Percentiles rank a stretch among this genome's conserved stretches.
Evolutionary conservation across 306 rosid genomes (phyloP).

Genomic region (Cucurbita moschata): DNA sequence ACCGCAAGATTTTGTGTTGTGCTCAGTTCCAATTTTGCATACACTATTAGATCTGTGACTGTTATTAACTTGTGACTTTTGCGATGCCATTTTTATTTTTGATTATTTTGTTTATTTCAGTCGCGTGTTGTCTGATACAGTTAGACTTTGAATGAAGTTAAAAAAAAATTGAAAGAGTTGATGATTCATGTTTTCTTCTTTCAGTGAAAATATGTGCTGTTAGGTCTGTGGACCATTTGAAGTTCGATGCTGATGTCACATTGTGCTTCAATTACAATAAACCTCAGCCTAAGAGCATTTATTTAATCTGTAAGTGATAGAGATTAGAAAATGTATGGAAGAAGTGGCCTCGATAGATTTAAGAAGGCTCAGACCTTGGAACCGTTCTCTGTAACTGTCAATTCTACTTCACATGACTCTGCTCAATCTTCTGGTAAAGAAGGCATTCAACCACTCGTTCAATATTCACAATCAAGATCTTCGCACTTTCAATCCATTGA

Average conservation of each 20-base stretch:
- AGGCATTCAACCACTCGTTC: slow-evolving; percentile 22
- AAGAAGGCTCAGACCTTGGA: slow-evolving; percentile 86
- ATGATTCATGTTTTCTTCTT: not conserved
- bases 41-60: not conserved
- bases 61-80: not conserved
- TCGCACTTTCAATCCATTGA: slow-evolving; percentile 14
- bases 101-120: not conserved
- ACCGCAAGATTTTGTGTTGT: not conserved
- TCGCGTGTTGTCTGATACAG: not conserved
- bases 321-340: slow-evolving; percentile 69
- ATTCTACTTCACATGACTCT: slow-evolving; percentile 29
- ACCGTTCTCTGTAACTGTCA: slow-evolving; percentile 53
- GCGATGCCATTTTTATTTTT: not conserved
- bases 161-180: not conserved
- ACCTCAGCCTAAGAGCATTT: not conserved
- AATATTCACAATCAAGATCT: slow-evolving; percentile 19
- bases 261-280: not conserved
- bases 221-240: not conserved
- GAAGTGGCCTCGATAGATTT: slow-evolving; percentile 84
- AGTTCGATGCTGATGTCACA: not conserved
- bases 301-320: not conserved
- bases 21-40: not conserved
- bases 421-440: slow-evolving; percentile 25
- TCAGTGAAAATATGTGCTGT: not conserved
- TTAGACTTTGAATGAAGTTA: not conserved